phyloP scores from a whole-genome alignment of 768 basidiomycete genomes.

The Boletus insuetus region DNA sequence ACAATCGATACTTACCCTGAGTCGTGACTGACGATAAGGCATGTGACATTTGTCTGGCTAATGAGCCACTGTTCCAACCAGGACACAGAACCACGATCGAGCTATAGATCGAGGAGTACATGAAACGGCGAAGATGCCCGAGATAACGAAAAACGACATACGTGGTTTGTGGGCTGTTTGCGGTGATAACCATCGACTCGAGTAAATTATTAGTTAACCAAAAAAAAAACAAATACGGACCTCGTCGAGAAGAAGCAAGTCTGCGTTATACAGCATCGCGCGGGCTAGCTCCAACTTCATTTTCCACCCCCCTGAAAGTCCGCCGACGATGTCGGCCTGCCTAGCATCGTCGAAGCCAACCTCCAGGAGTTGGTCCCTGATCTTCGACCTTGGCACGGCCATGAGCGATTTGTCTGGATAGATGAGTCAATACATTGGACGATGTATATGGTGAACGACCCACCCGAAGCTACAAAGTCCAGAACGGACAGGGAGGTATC shows the following conservation, averaged over 20 bases:
- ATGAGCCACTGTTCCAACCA: conserved; percentile 92
- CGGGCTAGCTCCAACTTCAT: conserved; percentile 97
- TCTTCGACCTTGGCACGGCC: conserved; percentile 61
- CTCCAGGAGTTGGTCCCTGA: conserved; percentile 74
- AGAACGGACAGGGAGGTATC: conserved; percentile 78
- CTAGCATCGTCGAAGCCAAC: conserved; percentile 90
- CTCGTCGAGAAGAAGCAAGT: conserved; percentile 83
- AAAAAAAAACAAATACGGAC: conserved; percentile 35
- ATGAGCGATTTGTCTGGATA: conserved; percentile 64
- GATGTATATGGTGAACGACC: conserved; percentile 21
- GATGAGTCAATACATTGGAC: conserved; percentile 1
- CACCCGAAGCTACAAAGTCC: conserved; percentile 87
- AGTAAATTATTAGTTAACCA: conserved; percentile 20
- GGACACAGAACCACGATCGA: conserved; percentile 79
- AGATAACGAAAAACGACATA: conserved; percentile 39
- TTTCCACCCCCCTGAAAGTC: conserved; percentile 97
- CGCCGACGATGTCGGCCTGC: conserved; percentile 82
- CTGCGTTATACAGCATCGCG: conserved; percentile 95
- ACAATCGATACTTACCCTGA: conserved; percentile 64
- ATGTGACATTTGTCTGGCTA: conserved; percentile 80
- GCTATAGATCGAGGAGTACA: conserved; percentile 38
- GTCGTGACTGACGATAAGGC: conserved; percentile 94
- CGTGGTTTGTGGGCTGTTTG: conserved; percentile 84
- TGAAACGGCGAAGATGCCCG: conserved; percentile 16
- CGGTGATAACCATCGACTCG: conserved; percentile 23